Evolutionary conservation across 108 stramenopile species (phyloP).

Genomic region (Fistulifera solaris): DNA sequence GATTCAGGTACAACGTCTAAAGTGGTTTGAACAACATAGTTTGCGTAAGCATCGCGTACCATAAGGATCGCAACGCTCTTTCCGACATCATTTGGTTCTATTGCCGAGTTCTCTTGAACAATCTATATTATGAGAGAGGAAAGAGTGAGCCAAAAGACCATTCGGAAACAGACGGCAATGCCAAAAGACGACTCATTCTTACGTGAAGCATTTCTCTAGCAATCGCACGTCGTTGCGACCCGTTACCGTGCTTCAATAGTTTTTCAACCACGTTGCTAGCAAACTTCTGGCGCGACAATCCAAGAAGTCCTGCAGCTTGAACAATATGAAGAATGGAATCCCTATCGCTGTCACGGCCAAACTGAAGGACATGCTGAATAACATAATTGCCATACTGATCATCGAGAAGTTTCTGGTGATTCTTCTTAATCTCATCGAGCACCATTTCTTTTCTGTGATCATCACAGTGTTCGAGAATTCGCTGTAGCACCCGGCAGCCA

Average conservation of each 20-base stretch:
- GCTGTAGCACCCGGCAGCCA: slow-evolving; percentile 93
- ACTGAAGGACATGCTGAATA: slow-evolving; percentile 87
- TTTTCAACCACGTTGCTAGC: slow-evolving; percentile 97
- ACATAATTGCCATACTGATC: slow-evolving; percentile 91
- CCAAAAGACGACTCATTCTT: too few relatives aligned
- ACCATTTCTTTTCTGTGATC: slow-evolving; percentile 55
- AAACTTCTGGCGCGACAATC: slow-evolving; percentile 94
- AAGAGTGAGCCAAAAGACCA: too few relatives aligned
- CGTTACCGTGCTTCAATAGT: slow-evolving; percentile 86
- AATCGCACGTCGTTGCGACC: slow-evolving; percentile 61
- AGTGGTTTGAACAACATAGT: slow-evolving; percentile 89
- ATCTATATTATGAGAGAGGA: too few relatives aligned
- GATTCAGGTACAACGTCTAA: slow-evolving; percentile 76
- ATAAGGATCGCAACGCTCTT: slow-evolving; percentile 84
- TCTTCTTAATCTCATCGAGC: slow-evolving; percentile 49
- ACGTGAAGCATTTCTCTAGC: slow-evolving; percentile 77
- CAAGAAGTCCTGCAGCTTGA: slow-evolving; percentile 70
- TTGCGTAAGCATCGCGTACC: slow-evolving; percentile 94
- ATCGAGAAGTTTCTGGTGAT: slow-evolving; percentile 60
- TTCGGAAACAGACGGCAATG: too few relatives aligned
- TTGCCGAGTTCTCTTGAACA: too few relatives aligned
- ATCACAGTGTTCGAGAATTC: slow-evolving; percentile 93
- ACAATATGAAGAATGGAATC: slow-evolving; percentile 68
- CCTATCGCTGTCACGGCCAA: slow-evolving; percentile 69
- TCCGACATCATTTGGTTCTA: slow-evolving; percentile 12